phyloP scores from a whole-genome alignment of 2,329 filamentous ascomycete species.

The Ophiostoma quercus region DNA sequence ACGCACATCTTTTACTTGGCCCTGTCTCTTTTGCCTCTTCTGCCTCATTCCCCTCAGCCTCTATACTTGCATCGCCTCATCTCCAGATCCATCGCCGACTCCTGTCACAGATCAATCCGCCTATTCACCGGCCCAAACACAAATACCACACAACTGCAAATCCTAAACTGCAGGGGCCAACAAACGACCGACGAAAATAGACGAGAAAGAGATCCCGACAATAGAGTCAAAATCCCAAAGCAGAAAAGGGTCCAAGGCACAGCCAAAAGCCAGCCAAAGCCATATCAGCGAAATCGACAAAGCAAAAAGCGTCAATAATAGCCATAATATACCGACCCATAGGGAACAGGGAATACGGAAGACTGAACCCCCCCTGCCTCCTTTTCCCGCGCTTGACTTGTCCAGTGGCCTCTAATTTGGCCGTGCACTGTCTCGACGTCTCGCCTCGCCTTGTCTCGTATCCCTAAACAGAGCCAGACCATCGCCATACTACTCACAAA shows the following conservation, averaged over 20 bases:
- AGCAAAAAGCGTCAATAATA: not conserved
- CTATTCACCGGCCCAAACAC: not conserved
- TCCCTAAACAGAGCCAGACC: constrained; percentile 8
- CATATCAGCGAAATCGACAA: constrained; percentile 1
- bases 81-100: not conserved
- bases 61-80: not conserved
- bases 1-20: constrained; percentile 1
- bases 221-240: not conserved
- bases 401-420: constrained; percentile 12
- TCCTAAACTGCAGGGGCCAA: not conserved
- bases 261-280: not conserved
- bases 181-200: constrained; percentile 1
- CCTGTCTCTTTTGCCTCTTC: not conserved
- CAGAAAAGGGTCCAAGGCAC: not conserved
- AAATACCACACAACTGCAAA: not conserved
- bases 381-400: constrained; percentile 15
- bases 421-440: constrained; percentile 16
- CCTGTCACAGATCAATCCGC: not conserved
- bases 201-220: not conserved
- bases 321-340: constrained; percentile 12
- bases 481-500: not conserved
- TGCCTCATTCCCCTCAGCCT: not conserved
- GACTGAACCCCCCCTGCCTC: constrained; percentile 7
- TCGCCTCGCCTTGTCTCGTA: constrained; percentile 15
- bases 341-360: constrained; percentile 12